A percentile compares a stretch with the other conserved stretches of the same genome.
Conservation (phyloP, 768 basidiomycete genomes). For the Paxillus involutus region DNA sequence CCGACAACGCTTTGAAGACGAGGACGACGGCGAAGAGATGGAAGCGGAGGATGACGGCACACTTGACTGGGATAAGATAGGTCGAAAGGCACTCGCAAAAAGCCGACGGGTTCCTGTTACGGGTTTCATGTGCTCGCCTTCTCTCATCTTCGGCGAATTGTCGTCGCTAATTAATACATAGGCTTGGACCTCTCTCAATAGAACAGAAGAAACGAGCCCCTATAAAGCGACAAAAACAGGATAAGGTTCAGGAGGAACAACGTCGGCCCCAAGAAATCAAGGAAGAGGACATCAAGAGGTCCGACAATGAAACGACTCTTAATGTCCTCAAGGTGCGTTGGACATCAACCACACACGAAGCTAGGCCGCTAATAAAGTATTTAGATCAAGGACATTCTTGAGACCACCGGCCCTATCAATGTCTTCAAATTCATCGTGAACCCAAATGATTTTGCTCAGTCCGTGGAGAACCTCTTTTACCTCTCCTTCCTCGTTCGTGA, state of each 20-base stretch:
- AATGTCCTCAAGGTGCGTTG: constrained; percentile 70
- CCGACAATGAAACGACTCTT: constrained; percentile 87
- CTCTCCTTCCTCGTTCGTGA: constrained; percentile 90
- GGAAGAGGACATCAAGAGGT: constrained; percentile 79
- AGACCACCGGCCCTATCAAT: constrained; percentile 55
- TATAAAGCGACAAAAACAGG: constrained; percentile 62
- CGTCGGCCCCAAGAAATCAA: constrained; percentile 76
- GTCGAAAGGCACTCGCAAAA: constrained; percentile 78
- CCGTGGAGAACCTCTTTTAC: constrained; percentile 96
- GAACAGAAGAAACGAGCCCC: constrained; percentile 77
- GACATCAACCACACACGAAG: neutral
- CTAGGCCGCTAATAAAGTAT: neutral
- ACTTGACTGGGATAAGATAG: constrained; percentile 85
- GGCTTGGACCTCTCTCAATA: constrained; percentile 88
- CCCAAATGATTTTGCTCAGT: constrained; percentile 87
- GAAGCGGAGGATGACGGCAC: constrained; percentile 48
- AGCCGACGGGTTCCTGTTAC: constrained; percentile 77
- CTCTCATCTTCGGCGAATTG: neutral
- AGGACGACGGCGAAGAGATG: constrained; percentile 50
- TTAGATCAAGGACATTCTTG: constrained; percentile 65
- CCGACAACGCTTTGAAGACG: constrained; percentile 43
- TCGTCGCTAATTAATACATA: constrained; percentile 34
- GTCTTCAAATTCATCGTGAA: constrained; percentile 88
- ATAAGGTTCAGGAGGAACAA: constrained; percentile 70
- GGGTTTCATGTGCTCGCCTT: constrained; percentile 78